Evolutionary conservation across 768 basidiomycete species (phyloP).

Genomic region (Pleurotus platypus): DNA sequence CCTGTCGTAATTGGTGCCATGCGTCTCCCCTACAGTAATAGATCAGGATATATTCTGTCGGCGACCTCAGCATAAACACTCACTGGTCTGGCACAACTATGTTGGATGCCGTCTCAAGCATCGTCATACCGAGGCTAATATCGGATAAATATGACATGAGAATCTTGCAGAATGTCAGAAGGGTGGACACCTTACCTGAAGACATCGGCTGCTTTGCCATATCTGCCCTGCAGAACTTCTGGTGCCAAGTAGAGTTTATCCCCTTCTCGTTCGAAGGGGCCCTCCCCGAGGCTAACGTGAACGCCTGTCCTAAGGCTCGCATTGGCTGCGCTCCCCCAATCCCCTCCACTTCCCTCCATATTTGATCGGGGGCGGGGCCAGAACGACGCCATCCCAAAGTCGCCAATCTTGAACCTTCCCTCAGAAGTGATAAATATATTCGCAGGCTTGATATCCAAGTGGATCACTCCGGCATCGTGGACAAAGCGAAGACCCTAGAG

Average conservation of each 20-base stretch:
- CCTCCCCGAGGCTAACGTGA: constrained; percentile 21
- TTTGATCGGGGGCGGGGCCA: constrained; percentile 63
- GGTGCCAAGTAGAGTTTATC: constrained; percentile 97
- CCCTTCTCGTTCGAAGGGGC: constrained; percentile 89
- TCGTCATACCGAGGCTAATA: constrained; percentile 87
- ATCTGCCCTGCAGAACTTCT: constrained; percentile 88
- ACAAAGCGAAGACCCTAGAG: constrained; percentile 82
- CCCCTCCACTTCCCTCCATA: not conserved
- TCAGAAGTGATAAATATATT: constrained; percentile 89
- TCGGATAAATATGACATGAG: constrained; percentile 34
- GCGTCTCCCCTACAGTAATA: constrained; percentile 68
- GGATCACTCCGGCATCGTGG: constrained; percentile 84
- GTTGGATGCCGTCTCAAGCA: constrained; percentile 93
- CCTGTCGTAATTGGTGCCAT: constrained; percentile 90
- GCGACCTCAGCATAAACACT: constrained; percentile 34
- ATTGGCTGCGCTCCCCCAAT: not conserved
- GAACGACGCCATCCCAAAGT: constrained; percentile 97
- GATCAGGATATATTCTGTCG: constrained; percentile 17
- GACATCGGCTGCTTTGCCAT: constrained; percentile 92
- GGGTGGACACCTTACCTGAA: constrained; percentile 72
- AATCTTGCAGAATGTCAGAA: constrained; percentile 26
- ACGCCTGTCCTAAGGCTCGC: constrained; percentile 7
- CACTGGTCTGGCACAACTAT: constrained; percentile 96
- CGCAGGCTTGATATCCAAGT: constrained; percentile 95
- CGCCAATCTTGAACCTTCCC: constrained; percentile 93